Evolutionary conservation across 768 basidiomycete genomes (phyloP).

Genomic region (Russula ochroleuca): DNA sequence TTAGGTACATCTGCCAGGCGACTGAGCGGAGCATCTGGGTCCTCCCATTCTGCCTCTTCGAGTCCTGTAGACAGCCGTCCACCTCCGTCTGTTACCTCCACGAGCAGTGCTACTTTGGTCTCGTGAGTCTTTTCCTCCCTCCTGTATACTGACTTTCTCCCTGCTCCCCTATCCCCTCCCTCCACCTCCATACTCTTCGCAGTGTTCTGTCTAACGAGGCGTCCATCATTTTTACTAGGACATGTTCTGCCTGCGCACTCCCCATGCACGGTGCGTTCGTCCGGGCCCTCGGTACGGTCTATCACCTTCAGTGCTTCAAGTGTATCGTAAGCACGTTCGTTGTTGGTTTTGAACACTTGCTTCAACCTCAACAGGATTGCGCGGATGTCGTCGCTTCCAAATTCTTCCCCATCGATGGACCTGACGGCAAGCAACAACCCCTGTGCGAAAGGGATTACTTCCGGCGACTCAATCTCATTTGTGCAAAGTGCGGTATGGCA

Average conservation of each 20-base stretch:
- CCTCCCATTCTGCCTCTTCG: constrained; percentile 56
- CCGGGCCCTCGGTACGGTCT: constrained; percentile 87
- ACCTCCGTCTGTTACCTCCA: constrained; percentile 50
- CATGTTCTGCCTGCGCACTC: constrained; percentile 74
- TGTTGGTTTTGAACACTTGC: constrained; percentile 10
- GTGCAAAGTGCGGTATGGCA: constrained; percentile 92
- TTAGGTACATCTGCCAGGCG: constrained; percentile 47
- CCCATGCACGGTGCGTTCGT: constrained; percentile 95
- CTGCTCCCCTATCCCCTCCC: no score
- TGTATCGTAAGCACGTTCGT: constrained; percentile 68
- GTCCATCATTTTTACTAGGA: constrained; percentile 38
- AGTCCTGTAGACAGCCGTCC: constrained; percentile 39
- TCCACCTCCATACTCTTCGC: not conserved
- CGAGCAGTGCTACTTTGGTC: constrained; percentile 48
- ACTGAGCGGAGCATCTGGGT: constrained; percentile 45
- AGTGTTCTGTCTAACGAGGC: constrained; percentile 4
- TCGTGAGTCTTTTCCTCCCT: constrained; percentile 18
- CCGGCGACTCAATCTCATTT: constrained; percentile 90
- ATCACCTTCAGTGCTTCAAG: constrained; percentile 96
- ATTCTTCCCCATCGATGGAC: constrained; percentile 96
- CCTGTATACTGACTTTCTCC: not conserved
- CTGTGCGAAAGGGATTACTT: constrained; percentile 99
- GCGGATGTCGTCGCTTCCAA: constrained; percentile 95
- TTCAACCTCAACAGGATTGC: constrained; percentile 65
- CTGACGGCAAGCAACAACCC: constrained; percentile 83